Conservation (phyloP, 192 early-diverging fungal genomes). For the Dispira parvispora region DNA sequence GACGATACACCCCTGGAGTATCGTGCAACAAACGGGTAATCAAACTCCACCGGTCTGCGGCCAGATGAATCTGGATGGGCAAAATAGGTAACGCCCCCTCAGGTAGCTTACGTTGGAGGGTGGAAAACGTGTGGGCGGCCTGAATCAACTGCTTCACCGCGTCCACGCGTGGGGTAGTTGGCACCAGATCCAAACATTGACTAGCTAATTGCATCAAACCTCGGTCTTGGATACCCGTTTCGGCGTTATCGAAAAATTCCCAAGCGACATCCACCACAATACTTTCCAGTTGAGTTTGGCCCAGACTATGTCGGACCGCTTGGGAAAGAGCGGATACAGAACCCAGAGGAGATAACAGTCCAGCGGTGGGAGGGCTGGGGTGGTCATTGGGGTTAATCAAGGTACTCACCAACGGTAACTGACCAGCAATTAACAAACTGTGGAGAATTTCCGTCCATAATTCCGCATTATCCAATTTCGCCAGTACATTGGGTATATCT, state of each 20-base stretch:
- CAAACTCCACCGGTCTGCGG: constrained; percentile 13
- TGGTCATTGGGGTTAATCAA: no score
- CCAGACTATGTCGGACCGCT: no score
- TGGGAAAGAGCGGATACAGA: no score
- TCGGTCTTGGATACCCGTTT: constrained; percentile 13
- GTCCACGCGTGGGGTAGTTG: neutral
- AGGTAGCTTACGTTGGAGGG: neutral
- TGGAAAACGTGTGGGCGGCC: constrained; percentile 12
- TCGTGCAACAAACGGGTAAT: constrained; percentile 14
- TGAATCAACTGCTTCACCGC: constrained; percentile 16
- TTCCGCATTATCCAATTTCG: neutral
- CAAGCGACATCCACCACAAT: constrained; percentile 18
- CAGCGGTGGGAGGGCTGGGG: no score
- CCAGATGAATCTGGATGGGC: constrained; percentile 20
- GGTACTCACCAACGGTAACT: no score
- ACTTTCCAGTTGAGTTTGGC: neutral
- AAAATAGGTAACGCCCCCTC: constrained; percentile 2
- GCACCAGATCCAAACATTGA: constrained; percentile 16
- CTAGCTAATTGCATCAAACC: constrained; percentile 14
- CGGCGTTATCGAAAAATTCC: constrained; percentile 25
- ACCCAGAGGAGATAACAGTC: no score
- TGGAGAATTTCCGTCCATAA: constrained; percentile 3
- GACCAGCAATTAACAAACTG: neutral
- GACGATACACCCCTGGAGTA: constrained; percentile 14
- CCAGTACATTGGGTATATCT: neutral